Percentiles rank a stretch among this genome's conserved stretches.
phyloP scores from a whole-genome alignment of 2,329 filamentous ascomycete genomes.

The Aspergillus quadricinctus region DNA sequence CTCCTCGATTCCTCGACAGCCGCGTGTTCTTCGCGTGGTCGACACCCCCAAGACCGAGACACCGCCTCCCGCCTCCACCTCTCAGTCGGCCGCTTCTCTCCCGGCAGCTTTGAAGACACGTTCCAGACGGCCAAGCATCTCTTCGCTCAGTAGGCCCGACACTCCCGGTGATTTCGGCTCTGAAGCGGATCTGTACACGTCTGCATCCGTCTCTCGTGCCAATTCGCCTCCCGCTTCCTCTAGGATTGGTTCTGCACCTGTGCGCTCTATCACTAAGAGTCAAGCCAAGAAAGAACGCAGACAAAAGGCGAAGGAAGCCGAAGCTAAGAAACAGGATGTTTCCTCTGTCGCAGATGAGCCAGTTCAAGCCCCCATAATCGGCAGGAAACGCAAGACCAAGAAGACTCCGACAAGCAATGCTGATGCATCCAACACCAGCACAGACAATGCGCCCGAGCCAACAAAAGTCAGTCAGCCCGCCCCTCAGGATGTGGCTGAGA shows the following conservation, averaged over 20 bases:
- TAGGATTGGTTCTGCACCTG: constrained; percentile 56
- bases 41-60: constrained; percentile 52
- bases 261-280: constrained; percentile 57
- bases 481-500: constrained; percentile 14
- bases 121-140: constrained; percentile 41
- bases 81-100: constrained; percentile 30
- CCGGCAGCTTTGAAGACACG: constrained; percentile 27
- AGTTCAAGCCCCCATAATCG: constrained; percentile 58
- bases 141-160: constrained; percentile 55
- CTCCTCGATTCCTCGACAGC: constrained; percentile 36
- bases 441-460: constrained; percentile 11
- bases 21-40: constrained; percentile 54
- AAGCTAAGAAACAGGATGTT: constrained; percentile 42
- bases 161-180: constrained; percentile 58
- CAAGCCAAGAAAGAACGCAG: constrained; percentile 57
- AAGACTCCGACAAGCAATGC: constrained; percentile 34
- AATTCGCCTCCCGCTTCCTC: constrained; percentile 52
- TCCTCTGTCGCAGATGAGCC: constrained; percentile 43
- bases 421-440: constrained; percentile 12
- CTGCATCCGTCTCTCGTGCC: constrained; percentile 56
- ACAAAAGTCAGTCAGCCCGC: constrained; percentile 14
- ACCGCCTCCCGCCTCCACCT: constrained; percentile 26
- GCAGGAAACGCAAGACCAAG: constrained; percentile 58
- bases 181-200: constrained; percentile 56
- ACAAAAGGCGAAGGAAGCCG: constrained; percentile 46